These are phyloP conservation scores for Vitis rotundifolia DNA, from an alignment of 164 flowering plant species.

Conservation along the genomic window DNA sequence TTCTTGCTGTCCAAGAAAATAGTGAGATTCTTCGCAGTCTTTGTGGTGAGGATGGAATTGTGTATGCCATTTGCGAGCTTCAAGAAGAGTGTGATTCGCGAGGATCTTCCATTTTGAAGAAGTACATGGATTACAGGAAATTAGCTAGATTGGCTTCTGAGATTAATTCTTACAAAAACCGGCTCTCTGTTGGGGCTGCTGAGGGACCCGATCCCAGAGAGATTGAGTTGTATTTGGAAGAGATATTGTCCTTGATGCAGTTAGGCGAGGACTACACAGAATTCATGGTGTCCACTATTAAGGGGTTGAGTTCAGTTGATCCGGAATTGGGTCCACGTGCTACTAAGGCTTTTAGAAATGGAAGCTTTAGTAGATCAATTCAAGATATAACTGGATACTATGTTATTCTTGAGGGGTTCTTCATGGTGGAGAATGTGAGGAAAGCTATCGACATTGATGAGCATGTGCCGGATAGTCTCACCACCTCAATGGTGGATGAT, in stretches of 20 bases:
- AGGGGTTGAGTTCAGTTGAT: slow-evolving; percentile 73
- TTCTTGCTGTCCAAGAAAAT: slow-evolving; percentile 83
- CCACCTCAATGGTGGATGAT: slow-evolving; percentile 96
- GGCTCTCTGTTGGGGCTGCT: slow-evolving; percentile 59
- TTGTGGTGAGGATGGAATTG: slow-evolving; percentile 90
- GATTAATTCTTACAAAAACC: slow-evolving; percentile 72
- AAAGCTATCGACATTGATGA: slow-evolving; percentile 92
- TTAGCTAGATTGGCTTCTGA: slow-evolving; percentile 64
- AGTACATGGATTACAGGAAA: slow-evolving; percentile 83
- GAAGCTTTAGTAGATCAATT: slow-evolving; percentile 67
- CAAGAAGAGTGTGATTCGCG: slow-evolving; percentile 91
- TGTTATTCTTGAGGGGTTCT: slow-evolving; percentile 87
- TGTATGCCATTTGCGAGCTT: slow-evolving; percentile 81
- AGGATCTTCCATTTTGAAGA: slow-evolving; percentile 66
- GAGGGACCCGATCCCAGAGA: slow-evolving; percentile 97
- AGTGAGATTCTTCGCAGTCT: slow-evolving; percentile 65
- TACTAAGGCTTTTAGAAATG: slow-evolving; percentile 82
- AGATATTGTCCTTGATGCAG: slow-evolving; percentile 71
- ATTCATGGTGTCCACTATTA: slow-evolving; percentile 85
- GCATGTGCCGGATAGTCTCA: slow-evolving; percentile 82
- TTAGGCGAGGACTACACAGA: slow-evolving; percentile 87
- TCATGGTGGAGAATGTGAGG: slow-evolving; percentile 96
- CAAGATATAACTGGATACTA: slow-evolving; percentile 91
- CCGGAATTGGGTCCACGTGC: slow-evolving; percentile 81
- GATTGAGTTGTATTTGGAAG: slow-evolving; percentile 80